Conservation (phyloP, 768 basidiomycete species). For the Naganishia onofrii region DNA sequence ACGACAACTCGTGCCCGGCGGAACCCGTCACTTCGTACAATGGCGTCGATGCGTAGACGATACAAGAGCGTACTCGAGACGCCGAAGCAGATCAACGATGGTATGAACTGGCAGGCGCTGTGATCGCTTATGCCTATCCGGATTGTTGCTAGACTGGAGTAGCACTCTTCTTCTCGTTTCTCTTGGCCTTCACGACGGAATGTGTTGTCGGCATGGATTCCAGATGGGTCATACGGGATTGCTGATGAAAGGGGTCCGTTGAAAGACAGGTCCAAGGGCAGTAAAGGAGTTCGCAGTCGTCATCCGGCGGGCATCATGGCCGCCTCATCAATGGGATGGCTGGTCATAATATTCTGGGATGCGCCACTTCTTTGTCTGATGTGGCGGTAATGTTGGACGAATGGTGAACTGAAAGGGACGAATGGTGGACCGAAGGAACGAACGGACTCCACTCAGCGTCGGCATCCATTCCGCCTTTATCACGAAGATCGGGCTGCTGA, state of each 20-base stretch:
- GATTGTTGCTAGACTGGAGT: too few species aligned
- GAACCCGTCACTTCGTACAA: too few species aligned
- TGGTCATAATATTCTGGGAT: neutral
- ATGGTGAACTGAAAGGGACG: neutral
- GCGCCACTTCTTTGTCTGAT: neutral
- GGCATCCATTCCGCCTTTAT: slow-evolving; percentile 9
- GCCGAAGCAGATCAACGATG: too few species aligned
- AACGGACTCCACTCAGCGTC: neutral
- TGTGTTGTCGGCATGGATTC: neutral
- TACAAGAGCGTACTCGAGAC: too few species aligned
- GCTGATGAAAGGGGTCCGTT: neutral
- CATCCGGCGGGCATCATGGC: neutral
- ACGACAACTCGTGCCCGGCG: too few species aligned
- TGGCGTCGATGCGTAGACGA: too few species aligned
- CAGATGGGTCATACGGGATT: neutral
- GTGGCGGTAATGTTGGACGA: neutral
- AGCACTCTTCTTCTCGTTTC: too few species aligned
- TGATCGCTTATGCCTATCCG: too few species aligned
- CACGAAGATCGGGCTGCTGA: neutral
- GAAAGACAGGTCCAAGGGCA: neutral
- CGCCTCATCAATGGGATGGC: neutral
- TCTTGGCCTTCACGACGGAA: neutral
- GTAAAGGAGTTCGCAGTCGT: neutral
- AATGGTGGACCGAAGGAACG: neutral
- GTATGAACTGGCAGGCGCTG: too few species aligned